Base-by-base conservation (phyloP, 2,329 filamentous ascomycete genomes). In the Aspergillus quadrilineatus region DNA sequence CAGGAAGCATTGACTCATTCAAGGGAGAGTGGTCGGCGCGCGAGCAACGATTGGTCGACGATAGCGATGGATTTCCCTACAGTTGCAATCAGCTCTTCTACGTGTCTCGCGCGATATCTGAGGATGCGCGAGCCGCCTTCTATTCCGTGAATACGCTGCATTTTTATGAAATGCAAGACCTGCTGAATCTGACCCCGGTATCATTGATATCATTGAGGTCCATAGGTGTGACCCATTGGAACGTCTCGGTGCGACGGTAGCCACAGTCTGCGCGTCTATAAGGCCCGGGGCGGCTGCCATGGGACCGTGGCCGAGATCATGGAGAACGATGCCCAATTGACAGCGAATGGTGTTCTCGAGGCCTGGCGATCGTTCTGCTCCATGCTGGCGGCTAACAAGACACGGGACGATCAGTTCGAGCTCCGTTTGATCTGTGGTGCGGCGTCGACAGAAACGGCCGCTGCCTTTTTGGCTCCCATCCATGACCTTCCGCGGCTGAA, bases 61-160 rank as follows among this genome's bases (percentile, higher is more conserved):
- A 34, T 8, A 5, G 6, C 8, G 26, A 29, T 14, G 26, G n/a
- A 9, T 7, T 5, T 5, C 10, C 12, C 2, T 30, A n/a, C n/a
- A 2, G 36, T 14, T 9, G 37, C 41, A 55, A 55, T 6, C 53
- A 55, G 39, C 45, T 50, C 3, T 55, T 55, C 30, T 55, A 50
- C 8, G 53, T 55, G 4, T 55, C 53, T 6, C 46, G 45, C 1
- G 39, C 37, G 3, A n/a, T 55, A 29, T 55, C 53, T 8, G 29
- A 44, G 9, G 53, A 55, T 50, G 45, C 12, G 9, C 46, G 46
- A 4, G 5, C 39, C 14, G 10, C 30, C 2, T 17, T 50, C 4
- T 50, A 55, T 30, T 49, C 45, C 12, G 29, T 50, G 9, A 50
- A 55, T 45, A 15, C 1, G 4, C 28, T 55, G 2, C 2, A 1